Percentiles rank a stretch among this genome's conserved stretches.
phyloP scores from a whole-genome alignment of 306 rosid species.

The Cercis canadensis region DNA sequence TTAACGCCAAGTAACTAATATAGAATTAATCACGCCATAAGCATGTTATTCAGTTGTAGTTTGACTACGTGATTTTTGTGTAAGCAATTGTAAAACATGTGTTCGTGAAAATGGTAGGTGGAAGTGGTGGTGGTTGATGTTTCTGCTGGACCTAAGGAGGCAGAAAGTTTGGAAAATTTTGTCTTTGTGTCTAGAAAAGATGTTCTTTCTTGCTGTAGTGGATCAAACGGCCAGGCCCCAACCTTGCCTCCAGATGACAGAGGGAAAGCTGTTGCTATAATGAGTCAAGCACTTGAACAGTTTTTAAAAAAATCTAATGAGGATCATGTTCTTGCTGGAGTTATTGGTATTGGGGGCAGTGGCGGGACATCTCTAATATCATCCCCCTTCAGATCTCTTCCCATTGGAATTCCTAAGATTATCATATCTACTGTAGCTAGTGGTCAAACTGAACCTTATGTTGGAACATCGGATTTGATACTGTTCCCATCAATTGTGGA shows the following conservation, averaged over 20 bases:
- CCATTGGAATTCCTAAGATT: conserved; percentile 82
- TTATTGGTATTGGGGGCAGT: conserved; percentile 81
- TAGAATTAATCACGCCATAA: background rate
- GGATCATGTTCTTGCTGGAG: conserved; percentile 63
- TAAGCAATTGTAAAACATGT: conserved; percentile 13
- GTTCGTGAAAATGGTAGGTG: conserved; percentile 47
- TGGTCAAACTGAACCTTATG: conserved; percentile 81
- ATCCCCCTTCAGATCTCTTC: conserved; percentile 65
- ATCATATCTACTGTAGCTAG: conserved; percentile 92
- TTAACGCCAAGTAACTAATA: background rate
- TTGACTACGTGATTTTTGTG: background rate
- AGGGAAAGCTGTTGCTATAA: conserved; percentile 69
- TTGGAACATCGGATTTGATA: conserved; percentile 79
- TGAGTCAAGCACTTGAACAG: conserved; percentile 68
- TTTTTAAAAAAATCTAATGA: conserved; percentile 58
- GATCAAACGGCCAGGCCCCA: conserved; percentile 36
- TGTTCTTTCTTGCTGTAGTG: conserved; percentile 51
- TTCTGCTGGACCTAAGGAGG: conserved; percentile 53
- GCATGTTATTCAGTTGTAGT: conserved; percentile 6
- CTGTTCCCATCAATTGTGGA: conserved; percentile 83
- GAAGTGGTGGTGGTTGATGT: conserved; percentile 74
- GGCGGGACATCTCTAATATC: conserved; percentile 88
- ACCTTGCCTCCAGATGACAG: conserved; percentile 63
- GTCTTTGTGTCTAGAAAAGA: conserved; percentile 66
- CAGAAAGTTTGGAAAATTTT: conserved; percentile 48